Percentiles rank a stretch among this genome's conserved stretches.
These are phyloP conservation scores for Trichoderma aggressivum DNA, from an alignment of 2,329 filamentous ascomycete genomes.

Conservation along the genomic window DNA sequence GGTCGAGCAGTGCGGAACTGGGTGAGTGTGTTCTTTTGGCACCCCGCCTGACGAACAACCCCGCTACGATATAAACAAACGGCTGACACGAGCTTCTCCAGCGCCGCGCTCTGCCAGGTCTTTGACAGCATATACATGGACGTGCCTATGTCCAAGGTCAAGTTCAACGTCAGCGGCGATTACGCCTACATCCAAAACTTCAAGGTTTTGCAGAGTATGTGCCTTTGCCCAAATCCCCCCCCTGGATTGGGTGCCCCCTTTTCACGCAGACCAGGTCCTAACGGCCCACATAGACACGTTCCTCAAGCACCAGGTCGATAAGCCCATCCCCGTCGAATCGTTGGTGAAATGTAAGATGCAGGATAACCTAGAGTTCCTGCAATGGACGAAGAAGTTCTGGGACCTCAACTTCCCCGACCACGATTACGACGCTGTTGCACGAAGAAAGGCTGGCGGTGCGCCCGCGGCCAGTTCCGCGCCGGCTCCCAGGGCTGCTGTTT, in stretches of 20 bases:
- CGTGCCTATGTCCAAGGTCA: constrained; percentile 91
- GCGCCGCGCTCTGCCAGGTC: constrained; percentile 92
- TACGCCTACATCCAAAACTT: constrained; percentile 98
- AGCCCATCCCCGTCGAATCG: constrained; percentile 80
- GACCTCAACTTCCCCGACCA: constrained; percentile 96
- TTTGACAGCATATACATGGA: constrained; percentile 98
- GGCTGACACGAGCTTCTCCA: constrained; percentile 39
- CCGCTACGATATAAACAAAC: constrained; percentile 17
- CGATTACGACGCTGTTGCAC: constrained; percentile 86
- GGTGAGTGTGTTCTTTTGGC: constrained; percentile 57
- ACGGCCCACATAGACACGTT: constrained; percentile 63
- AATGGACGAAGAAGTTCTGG: constrained; percentile 97
- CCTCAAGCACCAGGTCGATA: constrained; percentile 81
- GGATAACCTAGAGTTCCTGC: constrained; percentile 98
- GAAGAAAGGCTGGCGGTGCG: constrained; percentile 74
- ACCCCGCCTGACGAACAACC: constrained; percentile 21
- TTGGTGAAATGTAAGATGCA: constrained; percentile 99
- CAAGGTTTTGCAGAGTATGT: constrained; percentile 90
- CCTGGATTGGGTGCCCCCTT: neutral
- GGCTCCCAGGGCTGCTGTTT: constrained; percentile 48
- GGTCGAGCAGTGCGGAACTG: constrained; percentile 98
- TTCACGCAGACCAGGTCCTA: constrained; percentile 13
- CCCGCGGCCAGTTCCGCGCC: constrained; percentile 48
- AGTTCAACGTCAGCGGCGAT: constrained; percentile 97
- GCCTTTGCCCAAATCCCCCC: neutral